Base-by-base conservation (phyloP, 495 filamentous ascomycete genomes). In the Opeltia flavorubescens region DNA sequence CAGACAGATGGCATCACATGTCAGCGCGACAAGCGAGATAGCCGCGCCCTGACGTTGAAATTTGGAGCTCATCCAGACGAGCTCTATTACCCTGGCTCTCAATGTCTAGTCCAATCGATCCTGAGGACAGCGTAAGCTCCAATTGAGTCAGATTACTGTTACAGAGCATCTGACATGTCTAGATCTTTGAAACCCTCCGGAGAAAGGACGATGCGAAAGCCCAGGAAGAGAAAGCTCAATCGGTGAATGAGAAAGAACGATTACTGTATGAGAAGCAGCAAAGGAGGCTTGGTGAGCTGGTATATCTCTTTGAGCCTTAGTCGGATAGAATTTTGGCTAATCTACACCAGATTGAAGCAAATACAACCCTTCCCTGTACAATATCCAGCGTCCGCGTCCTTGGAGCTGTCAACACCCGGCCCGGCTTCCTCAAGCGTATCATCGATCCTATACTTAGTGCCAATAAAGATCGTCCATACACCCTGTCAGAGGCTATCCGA, bases 351-450 rank as follows among this genome's bases (percentile, higher is more conserved):
- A 76, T 89, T 50, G 81, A 82, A 60, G 76, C 70, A 68, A 91
- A 81, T 66, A 84, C 75, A 57, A 94, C 75, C 51, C 70, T 84
- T 54, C 88, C 73, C 13, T 81, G 86, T 41, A 79, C 84, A 4
- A 81, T 98, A 65, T 84, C 82, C 45, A 80, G 78, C 24, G 72
- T 96, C 59, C 77, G 81, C 51, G 72, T 99, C 44, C 72, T 89
- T 47, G 80, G 81, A 55, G 86, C 85, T 8, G 68, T 66, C 18
- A 74, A 89, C 51, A 95, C 89, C 3, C 76, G 89, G 28, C 70
- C 75, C 44, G 68, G 72, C 48, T 94, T 96, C 59, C 77, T 98
- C 23, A 72, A 86, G 55, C 73, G 76, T 18, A 64, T 95, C 47
- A 76, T 95, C 66, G 70, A 76, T 46, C 86, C 89, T 4, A 60